Base-by-base conservation (phyloP, 768 basidiomycete genomes). In the Paxillus involutus region DNA sequence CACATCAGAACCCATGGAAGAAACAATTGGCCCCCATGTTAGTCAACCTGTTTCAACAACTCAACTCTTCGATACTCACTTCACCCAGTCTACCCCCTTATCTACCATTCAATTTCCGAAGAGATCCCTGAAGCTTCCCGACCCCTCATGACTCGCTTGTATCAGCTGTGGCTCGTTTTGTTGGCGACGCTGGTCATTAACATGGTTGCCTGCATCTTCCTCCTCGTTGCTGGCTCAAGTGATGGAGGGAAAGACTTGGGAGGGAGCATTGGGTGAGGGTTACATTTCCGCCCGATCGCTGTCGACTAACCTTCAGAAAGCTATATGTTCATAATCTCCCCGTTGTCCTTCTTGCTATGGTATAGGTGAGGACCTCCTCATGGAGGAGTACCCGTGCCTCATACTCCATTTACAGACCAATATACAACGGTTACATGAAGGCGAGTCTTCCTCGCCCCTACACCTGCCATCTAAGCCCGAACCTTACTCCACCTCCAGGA, bases 401-500 rank as follows among this genome's bases (percentile, higher is more conserved):
- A 51, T 49, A 52, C 55, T 29, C 51, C 47, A 33, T 30, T 57
- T 14, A 36, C 64, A 93, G 93, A 64, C 95, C 96, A 14, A 91
- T 95, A 67, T 98, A 98, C 77, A 95, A 97, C 63, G 95, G 91
- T 50, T 96, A 93, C 77, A 92, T 94, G 86, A 96, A 97, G 82
- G 95, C 88, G 64, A 67, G 77, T 52, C 35, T 49, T 36, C 41
- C 40, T 26, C 42, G 40, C 37, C 37, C 62, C 44, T 58, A 35
- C 56, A 19, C 56, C 51, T 58, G 65, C 68, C 60, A 67, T 61
- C 58, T 61, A 63, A 48, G 52, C 52, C 45, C 44, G 49, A 47
- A 47, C 45, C 56, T 73, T 41, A 67, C 52, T n/a, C 21, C 14
- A 16, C 42, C 39, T 58, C 56, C 72, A 94, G 92, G 91, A 94